Base-by-base conservation (phyloP, 768 basidiomycete genomes). In the Russula griseocarnosa region DNA sequence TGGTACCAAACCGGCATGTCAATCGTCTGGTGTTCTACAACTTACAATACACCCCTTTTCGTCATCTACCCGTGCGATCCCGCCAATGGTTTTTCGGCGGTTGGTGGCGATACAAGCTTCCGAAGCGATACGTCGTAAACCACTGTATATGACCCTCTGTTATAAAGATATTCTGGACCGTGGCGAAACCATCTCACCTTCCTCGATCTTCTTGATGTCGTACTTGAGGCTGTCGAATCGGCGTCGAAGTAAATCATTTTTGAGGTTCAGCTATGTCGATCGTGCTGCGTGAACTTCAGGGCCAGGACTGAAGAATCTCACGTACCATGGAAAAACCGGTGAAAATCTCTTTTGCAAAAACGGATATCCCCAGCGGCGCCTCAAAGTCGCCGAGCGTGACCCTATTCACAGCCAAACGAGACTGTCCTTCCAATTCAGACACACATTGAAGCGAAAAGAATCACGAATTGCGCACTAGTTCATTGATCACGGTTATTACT, bases 171-270 rank as follows among this genome's bases (percentile, higher is more conserved):
- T 47, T 26, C 5, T 44, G 34, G 16, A 52, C 51, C 11, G 20
- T 7, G 32, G n/a, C 20, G 13, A 55, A 40, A 50, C 54, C 28
- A 32, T 34, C 78, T 54, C 61, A 83, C 91, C 90, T 85, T 92
- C 91, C 76, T 92, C 90, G 20, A 93, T 88, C 70, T 91, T 92
- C 73, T 92, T 92, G 66, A 93, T 82, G 71, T 92, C 91, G 66
- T 92, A 93, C 70, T 93, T 92, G 38, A 92, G 76, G 66, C 87
- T 84, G 70, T 92, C 90, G 70, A 88, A 93, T 58, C 90, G 77
- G 63, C 88, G 82, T 5, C 90, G 84, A 20, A 93, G 76, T 0
- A 78, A 71, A 69, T 92, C 91, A 62, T 92, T 92, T 71, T 92
- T 92, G 22, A 93, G 77, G 70, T 92, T 93, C 16, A 93, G 78